A percentile compares a stretch with the other conserved stretches of the same genome.
These are phyloP conservation scores for Ceratobasidium sp. DNA, from an alignment of 1,284 basidiomycete genomes.

Conservation along the genomic window DNA sequence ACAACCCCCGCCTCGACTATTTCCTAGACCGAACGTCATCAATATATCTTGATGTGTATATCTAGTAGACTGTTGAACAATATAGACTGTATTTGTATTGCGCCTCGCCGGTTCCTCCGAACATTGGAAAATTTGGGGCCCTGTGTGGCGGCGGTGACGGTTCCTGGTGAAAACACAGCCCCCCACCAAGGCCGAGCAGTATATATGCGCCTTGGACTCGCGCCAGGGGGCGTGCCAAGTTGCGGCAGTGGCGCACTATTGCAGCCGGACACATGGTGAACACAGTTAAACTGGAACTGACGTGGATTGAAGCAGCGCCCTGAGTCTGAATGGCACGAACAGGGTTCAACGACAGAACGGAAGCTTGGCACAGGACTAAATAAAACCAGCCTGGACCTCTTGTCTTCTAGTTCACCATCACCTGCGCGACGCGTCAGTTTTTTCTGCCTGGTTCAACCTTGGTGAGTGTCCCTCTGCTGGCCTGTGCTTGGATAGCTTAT, in stretches of 20 bases:
- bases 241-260: no score
- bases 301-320: no score
- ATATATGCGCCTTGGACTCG: neutral
- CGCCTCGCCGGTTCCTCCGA: neutral
- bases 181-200: no score
- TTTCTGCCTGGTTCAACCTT: neutral
- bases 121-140: no score
- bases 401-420: neutral
- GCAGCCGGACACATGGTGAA: neutral
- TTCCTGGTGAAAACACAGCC: constrained; percentile 1
- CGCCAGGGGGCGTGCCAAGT: no score
- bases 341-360: neutral
- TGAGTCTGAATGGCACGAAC: neutral
- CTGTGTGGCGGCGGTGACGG: neutral
- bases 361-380: constrained; percentile 6
- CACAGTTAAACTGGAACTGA: neutral
- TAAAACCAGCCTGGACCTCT: neutral
- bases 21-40: neutral
- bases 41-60: neutral
- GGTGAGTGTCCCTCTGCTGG: neutral
- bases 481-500: neutral
- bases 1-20: neutral
- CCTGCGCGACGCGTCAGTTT: neutral
- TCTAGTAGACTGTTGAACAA: neutral
- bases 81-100: constrained; percentile 2